Conservation (phyloP, 2,329 filamentous ascomycete genomes). For the Xylaria polymorpha region DNA sequence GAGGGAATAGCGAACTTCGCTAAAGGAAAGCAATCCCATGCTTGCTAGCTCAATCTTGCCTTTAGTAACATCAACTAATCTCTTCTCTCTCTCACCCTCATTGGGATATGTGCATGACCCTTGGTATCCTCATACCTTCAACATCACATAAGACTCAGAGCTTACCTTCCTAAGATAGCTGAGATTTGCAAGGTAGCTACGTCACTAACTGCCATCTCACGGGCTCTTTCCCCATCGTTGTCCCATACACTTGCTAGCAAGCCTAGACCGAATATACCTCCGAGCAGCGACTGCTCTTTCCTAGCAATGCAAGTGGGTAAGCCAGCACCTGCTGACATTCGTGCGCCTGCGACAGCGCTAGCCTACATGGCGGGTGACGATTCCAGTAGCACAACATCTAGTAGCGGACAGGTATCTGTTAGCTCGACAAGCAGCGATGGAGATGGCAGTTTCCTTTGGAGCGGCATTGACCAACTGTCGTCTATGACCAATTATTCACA, state of each 20-base stretch:
- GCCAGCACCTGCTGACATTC: not conserved
- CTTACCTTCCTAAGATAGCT: not conserved
- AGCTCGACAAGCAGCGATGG: slow-evolving; percentile 6
- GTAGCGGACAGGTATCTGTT: not conserved
- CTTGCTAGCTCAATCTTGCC: not conserved
- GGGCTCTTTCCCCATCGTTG: not conserved
- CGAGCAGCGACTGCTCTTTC: not conserved
- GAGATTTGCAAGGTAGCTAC: not conserved
- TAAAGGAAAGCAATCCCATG: not conserved
- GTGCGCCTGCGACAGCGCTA: not conserved
- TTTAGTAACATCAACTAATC: not conserved
- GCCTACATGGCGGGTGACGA: not conserved
- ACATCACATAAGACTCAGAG: not conserved
- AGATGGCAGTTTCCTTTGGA: not conserved
- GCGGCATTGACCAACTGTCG: slow-evolving; percentile 5
- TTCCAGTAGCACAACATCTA: not conserved
- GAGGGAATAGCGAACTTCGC: too few species aligned
- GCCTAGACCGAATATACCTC: not conserved
- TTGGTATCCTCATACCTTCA: not conserved
- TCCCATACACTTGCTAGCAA: not conserved
- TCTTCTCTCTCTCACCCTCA: too few species aligned
- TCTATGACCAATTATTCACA: not conserved
- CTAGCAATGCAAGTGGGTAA: not conserved
- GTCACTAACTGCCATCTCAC: not conserved
- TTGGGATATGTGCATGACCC: not conserved